Conservation (phyloP, 75 land plant genomes). For the Cupressus sempervirens region DNA sequence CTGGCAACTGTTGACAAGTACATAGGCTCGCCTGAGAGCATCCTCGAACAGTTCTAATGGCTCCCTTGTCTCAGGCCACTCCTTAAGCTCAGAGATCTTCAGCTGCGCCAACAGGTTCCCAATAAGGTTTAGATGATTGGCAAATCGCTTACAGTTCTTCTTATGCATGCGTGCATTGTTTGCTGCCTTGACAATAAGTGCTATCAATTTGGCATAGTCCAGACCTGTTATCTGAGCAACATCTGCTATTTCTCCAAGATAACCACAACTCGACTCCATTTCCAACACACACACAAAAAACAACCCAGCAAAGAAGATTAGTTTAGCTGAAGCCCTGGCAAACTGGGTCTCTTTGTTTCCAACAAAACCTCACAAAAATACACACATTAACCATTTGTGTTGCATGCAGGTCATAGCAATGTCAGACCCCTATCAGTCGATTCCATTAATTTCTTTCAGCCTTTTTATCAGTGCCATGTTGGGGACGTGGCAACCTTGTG, state of each 20-base stretch:
- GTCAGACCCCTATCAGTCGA: not conserved
- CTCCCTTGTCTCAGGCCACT: conserved; percentile 60
- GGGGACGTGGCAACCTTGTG: not conserved
- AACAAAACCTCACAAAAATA: not conserved
- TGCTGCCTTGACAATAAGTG: conserved; percentile 68
- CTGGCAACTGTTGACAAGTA: conserved; percentile 79
- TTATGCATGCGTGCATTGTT: conserved; percentile 91
- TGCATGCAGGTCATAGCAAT: not conserved
- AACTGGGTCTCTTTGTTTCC: not conserved
- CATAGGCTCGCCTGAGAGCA: conserved; percentile 63
- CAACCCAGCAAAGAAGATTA: not conserved
- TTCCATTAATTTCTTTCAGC: not conserved
- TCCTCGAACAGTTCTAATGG: conserved; percentile 91
- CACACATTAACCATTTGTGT: not conserved
- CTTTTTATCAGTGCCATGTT: not conserved
- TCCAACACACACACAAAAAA: not conserved
- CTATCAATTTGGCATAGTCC: conserved; percentile 67
- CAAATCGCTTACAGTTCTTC: conserved; percentile 39
- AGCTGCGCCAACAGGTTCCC: conserved; percentile 40
- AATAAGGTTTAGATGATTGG: conserved; percentile 44
- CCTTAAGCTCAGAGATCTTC: conserved; percentile 31
- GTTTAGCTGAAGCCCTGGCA: not conserved
- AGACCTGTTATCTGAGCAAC: conserved; percentile 76
- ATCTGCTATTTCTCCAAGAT: conserved; percentile 63
- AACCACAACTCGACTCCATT: conserved; percentile 39